Base-by-base conservation (phyloP, 768 basidiomycete species). In the Rhizopogon vulgaris region DNA sequence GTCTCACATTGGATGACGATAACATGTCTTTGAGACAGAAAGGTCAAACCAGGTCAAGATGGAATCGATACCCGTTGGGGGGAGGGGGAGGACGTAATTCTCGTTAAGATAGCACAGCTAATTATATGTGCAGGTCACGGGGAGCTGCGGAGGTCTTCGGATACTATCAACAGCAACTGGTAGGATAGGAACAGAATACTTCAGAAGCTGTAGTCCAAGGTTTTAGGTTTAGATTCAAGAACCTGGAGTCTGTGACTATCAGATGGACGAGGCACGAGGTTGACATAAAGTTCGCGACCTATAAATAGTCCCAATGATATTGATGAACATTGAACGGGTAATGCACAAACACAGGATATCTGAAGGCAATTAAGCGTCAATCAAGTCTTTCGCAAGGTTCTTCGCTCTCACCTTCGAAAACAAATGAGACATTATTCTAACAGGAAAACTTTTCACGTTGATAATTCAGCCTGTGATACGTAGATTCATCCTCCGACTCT, bases 401-500 rank as follows among this genome's bases (percentile, higher is more conserved):
- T 18, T 30, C 14, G 30, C 43, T 45, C 43, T 45, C 43, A 45
- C 43, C 17, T 32, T 18, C 43, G 25, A 28, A 27, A 42, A n/a
- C 2, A 11, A 10, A 42, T 42, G 6, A 42, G 27, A 27, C 22
- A 22, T 27, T 5, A 30, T 10, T 28, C 25, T 42, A 42, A 42
- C 18, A 18, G 14, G 43, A 32, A 14, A 30, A 14, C 17, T 45
- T 45, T 12, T 45, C 43, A 30, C 17, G 43, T 11, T 45, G 28
- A 45, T 51, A n/a, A 45, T 41, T 32, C 32, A 10, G 37, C 14
- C 18, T 14, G 32, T 37, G 25, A 30, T 8, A 39, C 38, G 24
- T 12, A 43, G 28, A 36, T 37, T 42, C 28, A 27, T 38, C 51
- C 32, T 63, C 64, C 17, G 34, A 42, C 18, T 56, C 60, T 22